Percentiles rank a stretch among this genome's conserved stretches.
Evolutionary conservation across 2,329 filamentous ascomycete species (phyloP).

Genomic region (Plectosphaerella plurivora): DNA sequence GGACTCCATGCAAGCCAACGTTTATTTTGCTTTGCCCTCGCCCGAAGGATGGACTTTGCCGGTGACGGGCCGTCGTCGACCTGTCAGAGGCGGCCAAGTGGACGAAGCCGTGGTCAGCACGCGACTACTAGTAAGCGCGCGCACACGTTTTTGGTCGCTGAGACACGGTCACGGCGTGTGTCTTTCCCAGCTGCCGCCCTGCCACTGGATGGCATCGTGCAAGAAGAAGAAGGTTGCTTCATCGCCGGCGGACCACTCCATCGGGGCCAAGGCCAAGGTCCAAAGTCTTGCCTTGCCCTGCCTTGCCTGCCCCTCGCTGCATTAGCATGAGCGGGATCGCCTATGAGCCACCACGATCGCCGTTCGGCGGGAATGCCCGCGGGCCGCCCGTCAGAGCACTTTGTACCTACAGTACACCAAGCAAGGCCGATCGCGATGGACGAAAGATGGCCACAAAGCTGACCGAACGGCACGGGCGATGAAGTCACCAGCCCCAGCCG

Average conservation of each 20-base stretch:
- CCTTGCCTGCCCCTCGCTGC: not conserved
- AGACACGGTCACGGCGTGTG: not conserved
- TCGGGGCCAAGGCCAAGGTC: not conserved
- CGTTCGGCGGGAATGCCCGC: not conserved
- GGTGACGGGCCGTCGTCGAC: slow-evolving; percentile 10
- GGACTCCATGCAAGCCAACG: not conserved
- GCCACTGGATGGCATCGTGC: not conserved
- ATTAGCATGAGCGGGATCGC: not conserved
- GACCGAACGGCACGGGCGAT: too few species aligned
- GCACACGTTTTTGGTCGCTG: not conserved
- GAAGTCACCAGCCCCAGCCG: too few species aligned
- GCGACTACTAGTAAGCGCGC: slow-evolving; percentile 10
- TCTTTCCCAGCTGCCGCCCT: too few species aligned
- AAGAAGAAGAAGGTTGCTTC: not conserved
- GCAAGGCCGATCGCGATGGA: too few species aligned
- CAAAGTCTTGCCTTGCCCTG: too few species aligned
- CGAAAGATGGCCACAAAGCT: too few species aligned
- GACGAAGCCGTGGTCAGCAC: slow-evolving; percentile 13
- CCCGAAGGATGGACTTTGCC: too few species aligned
- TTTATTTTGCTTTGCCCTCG: not conserved
- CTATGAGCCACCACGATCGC: not conserved
- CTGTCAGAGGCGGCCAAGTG: slow-evolving; percentile 24
- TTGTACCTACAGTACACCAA: too few species aligned
- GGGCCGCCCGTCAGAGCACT: not conserved
- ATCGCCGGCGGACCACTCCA: not conserved